Conservation (phyloP, 2,329 filamentous ascomycete genomes). For the Calycina marina region DNA sequence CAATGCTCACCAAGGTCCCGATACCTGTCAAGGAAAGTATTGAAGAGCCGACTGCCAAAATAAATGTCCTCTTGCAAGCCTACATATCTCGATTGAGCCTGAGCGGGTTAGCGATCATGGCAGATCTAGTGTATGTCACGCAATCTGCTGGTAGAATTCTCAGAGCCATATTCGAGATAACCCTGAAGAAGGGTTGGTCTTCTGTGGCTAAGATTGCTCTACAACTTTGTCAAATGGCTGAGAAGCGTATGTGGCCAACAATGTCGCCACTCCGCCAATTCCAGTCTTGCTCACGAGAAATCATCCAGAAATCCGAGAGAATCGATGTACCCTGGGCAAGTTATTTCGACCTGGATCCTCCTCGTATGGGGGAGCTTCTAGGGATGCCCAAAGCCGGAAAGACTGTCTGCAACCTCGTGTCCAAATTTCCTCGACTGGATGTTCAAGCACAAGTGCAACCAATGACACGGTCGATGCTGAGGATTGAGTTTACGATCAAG, state of each 20-base stretch:
- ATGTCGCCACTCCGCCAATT: constrained; percentile 96
- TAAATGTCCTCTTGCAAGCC: constrained; percentile 91
- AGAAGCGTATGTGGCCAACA: constrained; percentile 99
- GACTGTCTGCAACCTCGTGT: constrained; percentile 70
- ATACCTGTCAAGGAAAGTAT: constrained; percentile 97
- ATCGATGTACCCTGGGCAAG: constrained; percentile 88
- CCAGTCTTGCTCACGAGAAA: constrained; percentile 63
- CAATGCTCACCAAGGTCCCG: constrained; percentile 76
- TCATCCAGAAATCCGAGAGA: constrained; percentile 82
- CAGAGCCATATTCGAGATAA: constrained; percentile 90
- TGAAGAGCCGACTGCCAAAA: constrained; percentile 93
- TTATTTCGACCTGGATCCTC: constrained; percentile 93
- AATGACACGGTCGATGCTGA: constrained; percentile 83
- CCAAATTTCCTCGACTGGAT: constrained; percentile 86
- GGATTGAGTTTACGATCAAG: constrained; percentile 78
- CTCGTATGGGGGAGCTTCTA: constrained; percentile 87
- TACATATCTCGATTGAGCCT: constrained; percentile 92
- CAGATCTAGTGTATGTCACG: constrained; percentile 96
- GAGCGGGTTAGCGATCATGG: constrained; percentile 90
- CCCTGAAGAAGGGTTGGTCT: constrained; percentile 93
- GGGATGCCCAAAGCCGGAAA: constrained; percentile 81
- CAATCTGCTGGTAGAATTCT: constrained; percentile 95
- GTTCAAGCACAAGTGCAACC: constrained; percentile 90
- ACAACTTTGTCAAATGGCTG: constrained; percentile 96
- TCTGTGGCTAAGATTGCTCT: constrained; percentile 83